phyloP scores from a whole-genome alignment of 192 early-diverging fungal genomes.

The Coemansia sp. region DNA sequence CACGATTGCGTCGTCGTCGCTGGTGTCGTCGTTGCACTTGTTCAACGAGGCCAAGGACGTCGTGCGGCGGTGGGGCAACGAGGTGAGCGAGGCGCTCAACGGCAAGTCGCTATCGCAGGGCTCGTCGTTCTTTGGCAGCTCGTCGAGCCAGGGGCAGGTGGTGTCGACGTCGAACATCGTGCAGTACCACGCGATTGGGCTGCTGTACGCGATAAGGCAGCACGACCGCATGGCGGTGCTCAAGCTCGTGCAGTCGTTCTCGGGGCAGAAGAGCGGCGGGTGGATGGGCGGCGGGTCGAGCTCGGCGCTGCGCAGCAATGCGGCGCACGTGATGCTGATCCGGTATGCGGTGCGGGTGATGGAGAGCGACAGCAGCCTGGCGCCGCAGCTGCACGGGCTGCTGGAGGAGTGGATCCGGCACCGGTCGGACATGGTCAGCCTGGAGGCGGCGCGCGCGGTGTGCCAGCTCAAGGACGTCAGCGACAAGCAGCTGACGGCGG shows the following conservation, averaged over 20 bases:
- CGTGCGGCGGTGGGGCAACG: slow-evolving; percentile 95
- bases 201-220: slow-evolving; percentile 91
- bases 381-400: slow-evolving; percentile 66
- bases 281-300: slow-evolving; percentile 57
- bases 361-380: slow-evolving; percentile 69
- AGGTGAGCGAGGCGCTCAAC: slow-evolving; percentile 92
- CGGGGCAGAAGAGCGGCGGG: slow-evolving; percentile 46
- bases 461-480: slow-evolving; percentile 86
- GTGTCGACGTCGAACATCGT: slow-evolving; percentile 76
- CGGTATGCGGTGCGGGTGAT: slow-evolving; percentile 87
- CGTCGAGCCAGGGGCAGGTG: slow-evolving; percentile 25
- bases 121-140: slow-evolving; percentile 49
- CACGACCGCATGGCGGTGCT: slow-evolving; percentile 98
- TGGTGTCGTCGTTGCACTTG: slow-evolving; percentile 89
- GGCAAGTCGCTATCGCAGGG: slow-evolving; percentile 65
- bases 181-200: slow-evolving; percentile 97
- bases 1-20: slow-evolving; percentile 81
- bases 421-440: slow-evolving; percentile 97
- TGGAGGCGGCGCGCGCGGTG: slow-evolving; percentile 95
- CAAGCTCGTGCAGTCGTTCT: slow-evolving; percentile 90
- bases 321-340: slow-evolving; percentile 90
- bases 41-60: slow-evolving; percentile 84
- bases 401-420: slow-evolving; percentile 90
- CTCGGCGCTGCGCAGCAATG: slow-evolving; percentile 70
- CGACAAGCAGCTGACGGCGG: slow-evolving; percentile 83